phyloP scores from a whole-genome alignment of 1,284 basidiomycete species.

The Nidula niveotomentosa region DNA sequence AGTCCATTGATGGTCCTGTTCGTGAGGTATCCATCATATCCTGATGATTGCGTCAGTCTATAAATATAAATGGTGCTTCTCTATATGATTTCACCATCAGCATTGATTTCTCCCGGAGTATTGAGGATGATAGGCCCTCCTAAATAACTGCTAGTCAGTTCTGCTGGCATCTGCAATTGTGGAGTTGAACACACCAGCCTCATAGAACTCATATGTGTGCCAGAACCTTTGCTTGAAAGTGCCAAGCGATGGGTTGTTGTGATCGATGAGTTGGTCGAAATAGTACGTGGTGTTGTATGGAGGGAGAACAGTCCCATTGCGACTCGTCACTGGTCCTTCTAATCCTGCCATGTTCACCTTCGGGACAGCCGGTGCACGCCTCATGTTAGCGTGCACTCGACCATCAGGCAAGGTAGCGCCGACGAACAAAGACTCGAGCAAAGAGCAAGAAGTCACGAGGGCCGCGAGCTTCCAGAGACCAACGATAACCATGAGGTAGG shows the following conservation, averaged over 20 bases:
- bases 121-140: slow-evolving; percentile 68
- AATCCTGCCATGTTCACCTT: slow-evolving; percentile 17
- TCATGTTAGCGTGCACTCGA: slow-evolving; percentile 37
- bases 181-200: slow-evolving; percentile 35
- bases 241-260: slow-evolving; percentile 62
- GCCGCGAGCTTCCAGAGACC: too few relatives aligned
- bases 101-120: slow-evolving; percentile 45
- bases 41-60: slow-evolving; percentile 25
- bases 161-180: neutral
- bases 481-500: too few relatives aligned
- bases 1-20: slow-evolving; percentile 64
- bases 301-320: slow-evolving; percentile 40
- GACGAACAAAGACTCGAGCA: neutral
- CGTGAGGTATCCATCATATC: slow-evolving; percentile 56
- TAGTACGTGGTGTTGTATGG: slow-evolving; percentile 52
- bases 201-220: slow-evolving; percentile 63
- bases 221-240: slow-evolving; percentile 77
- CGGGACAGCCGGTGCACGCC: slow-evolving; percentile 33
- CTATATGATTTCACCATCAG: slow-evolving; percentile 19
- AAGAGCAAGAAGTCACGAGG: too few relatives aligned
- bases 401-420: slow-evolving; percentile 27
- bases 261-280: slow-evolving; percentile 74
- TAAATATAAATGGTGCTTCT: neutral
- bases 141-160: slow-evolving; percentile 16
- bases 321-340: slow-evolving; percentile 33